These are phyloP conservation scores for Arthrobotrys pseudoclavata DNA, from an alignment of 2,329 filamentous ascomycete species.

Conservation along the genomic window DNA sequence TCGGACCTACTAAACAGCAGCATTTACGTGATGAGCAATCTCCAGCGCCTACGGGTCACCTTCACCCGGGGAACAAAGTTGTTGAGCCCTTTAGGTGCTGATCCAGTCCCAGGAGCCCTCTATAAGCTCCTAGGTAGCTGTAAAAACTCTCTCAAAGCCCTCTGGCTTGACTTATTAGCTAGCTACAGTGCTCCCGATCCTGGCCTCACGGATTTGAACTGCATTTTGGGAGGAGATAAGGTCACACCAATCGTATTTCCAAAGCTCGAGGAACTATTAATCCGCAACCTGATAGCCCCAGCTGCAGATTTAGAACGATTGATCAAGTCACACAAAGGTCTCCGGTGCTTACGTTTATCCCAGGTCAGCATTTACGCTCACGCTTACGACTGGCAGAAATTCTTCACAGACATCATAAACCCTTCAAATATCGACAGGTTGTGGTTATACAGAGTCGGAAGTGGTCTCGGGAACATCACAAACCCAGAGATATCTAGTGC, in stretches of 20 bases:
- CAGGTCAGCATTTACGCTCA: background rate
- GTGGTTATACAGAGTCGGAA: background rate
- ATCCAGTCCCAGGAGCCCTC: background rate
- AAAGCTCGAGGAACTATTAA: background rate
- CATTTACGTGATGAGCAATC: conserved; percentile 9
- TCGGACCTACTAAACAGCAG: background rate
- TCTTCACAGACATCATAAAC: background rate
- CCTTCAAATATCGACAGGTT: conserved; percentile 9
- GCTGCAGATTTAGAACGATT: background rate
- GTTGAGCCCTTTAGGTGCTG: background rate
- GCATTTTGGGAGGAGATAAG: background rate
- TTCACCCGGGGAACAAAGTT: background rate
- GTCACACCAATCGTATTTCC: background rate
- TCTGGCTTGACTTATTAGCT: background rate
- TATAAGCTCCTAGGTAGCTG: conserved; percentile 9
- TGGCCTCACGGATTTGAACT: background rate
- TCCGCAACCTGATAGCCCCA: background rate
- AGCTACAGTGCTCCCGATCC: too few relatives aligned
- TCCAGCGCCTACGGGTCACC: background rate
- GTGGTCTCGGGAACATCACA: background rate
- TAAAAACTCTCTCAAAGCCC: background rate
- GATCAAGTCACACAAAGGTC: background rate
- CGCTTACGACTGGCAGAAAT: conserved; percentile 9
- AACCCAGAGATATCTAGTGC: too few relatives aligned
- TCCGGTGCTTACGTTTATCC: background rate